Conservation (phyloP, 2,329 filamentous ascomycete genomes). For the Diaporthe batatas region DNA sequence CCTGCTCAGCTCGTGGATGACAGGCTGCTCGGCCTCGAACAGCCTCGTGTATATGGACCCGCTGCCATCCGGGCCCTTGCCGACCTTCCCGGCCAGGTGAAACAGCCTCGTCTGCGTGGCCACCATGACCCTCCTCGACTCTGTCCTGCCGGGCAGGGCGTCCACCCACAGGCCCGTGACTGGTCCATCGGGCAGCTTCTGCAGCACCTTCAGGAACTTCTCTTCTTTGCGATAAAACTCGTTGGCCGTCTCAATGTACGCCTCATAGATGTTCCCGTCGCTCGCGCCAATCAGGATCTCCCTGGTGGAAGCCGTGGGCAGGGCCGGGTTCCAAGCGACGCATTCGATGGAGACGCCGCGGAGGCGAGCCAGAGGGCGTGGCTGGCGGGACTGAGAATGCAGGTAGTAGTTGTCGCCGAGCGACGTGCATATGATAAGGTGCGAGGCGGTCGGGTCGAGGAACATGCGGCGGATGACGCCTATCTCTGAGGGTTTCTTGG, state of each 20-base stretch:
- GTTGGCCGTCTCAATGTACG: constrained; percentile 91
- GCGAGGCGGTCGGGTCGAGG: constrained; percentile 95
- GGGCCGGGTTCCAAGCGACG: constrained; percentile 93
- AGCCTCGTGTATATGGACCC: constrained; percentile 88
- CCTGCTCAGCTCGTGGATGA: constrained; percentile 78
- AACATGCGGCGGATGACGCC: constrained; percentile 97
- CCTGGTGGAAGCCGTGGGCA: constrained; percentile 92
- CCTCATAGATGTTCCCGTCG: constrained; percentile 96
- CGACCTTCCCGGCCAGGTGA: constrained; percentile 84
- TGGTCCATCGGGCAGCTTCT: constrained; percentile 84
- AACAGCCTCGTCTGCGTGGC: constrained; percentile 83
- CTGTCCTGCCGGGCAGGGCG: constrained; percentile 72
- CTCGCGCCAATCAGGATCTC: constrained; percentile 92
- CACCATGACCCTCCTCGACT: constrained; percentile 82
- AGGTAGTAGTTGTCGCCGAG: constrained; percentile 98
- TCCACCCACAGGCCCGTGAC: constrained; percentile 91
- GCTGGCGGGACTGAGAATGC: constrained; percentile 92
- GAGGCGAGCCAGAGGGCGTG: constrained; percentile 83
- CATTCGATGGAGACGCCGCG: constrained; percentile 91
- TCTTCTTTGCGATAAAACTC: constrained; percentile 98
- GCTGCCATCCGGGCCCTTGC: constrained; percentile 81
- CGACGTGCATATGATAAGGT: constrained; percentile 91
- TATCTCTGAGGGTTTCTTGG: constrained; percentile 90
- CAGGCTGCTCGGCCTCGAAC: constrained; percentile 88
- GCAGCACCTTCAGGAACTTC: constrained; percentile 87